Evolutionary conservation across 148 eudicot genomes (phyloP), one percentile per base, ranked within the genome.

Genomic region (Dianthus caryophyllus): DNA sequence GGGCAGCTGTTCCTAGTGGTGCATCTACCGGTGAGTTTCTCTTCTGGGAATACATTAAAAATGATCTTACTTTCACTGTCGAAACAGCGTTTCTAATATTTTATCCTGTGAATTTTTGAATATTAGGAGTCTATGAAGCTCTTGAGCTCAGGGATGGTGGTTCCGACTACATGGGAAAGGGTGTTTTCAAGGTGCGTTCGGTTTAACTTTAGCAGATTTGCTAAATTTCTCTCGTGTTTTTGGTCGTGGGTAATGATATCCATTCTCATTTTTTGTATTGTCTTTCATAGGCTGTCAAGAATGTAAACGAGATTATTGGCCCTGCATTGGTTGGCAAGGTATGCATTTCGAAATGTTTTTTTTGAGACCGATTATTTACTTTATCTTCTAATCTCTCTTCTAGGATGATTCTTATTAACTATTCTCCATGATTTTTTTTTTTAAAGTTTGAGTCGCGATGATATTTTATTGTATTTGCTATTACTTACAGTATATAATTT

Each of bases 1-100:
- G 91, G 70, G 98, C 98, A 41, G 97, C 98, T 70, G 98, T 94
- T 68, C 98, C 98, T 18, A 94, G 98, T 78, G 98, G 98, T 64
- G 98, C 98, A 75, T 94, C 98, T 69, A 94, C 98, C 27, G 98
- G 99, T 94, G 73, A 77, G 84, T 71, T 57, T 25, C 38, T 8
- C 16, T 10, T 1, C 16, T 17, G 22, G 6, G 13, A 38, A 11
- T 14, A 5, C 41, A 36, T 50, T 1, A 5, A 41, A 5, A 3
- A 20, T 4, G 4, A 1, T 22, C 5, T 33, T 10, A 2, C 11
- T 48, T 22, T 29, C 6, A 3, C 11, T 36, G 46, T 38, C 36
- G 38, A 36, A 24, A 0, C 10, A 36, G 49, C 13, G 0, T 36
- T 39, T 24, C 49, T 39, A 9, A 53, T 14, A 20, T 1, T 1